Evolutionary conservation across 805 yeast species (phyloP), one percentile per base, ranked within the genome.

Genomic region (Ogataea kodamae): DNA sequence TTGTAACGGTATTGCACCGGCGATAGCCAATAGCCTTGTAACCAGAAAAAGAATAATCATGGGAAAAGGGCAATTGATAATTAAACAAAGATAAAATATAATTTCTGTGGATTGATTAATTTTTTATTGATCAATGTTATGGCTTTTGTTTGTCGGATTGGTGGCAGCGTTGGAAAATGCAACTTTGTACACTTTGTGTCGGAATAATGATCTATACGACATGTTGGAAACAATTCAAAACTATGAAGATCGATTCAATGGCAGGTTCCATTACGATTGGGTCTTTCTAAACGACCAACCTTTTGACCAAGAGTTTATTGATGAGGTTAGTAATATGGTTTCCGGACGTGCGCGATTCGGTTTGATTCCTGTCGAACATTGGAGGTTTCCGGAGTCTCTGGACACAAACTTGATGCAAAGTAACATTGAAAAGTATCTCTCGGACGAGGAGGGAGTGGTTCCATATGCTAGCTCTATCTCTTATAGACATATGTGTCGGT

Each of bases 401-500:
- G 45, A 57, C 33, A 12, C 20, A 3, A 22, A 20, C 1, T 4
- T 22, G 4, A 55, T 57, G 59, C 6, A 43, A 5, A 3, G 13
- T 1, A 30, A 45, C 11, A 54, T 57, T 3, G 29, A 38, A 5
- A 8, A 35, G n/a, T 26, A 43, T 28, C 4, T 42, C 11, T 36
- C 41, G 16, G 62, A 57, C 25, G 45, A 43, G 4, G 55, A 59
- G 5, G 60, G 70, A 13, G 53, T 61, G 13, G 68, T 78, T 10
- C 82, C 80, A 3, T 79, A 79, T 42, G 85, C 82, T 24, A 72
- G 67, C 31, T 72, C 79, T 8, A 62, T 62, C 28, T 74, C 84
- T 1, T 79, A 79, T 49, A 73, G 95, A 59, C 89, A 85, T 57
- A 86, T 86, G 96, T 86, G 96, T 57, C 70, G 96, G 45, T 87